A percentile compares a stretch with the other conserved stretches of the same genome.
phyloP scores from a whole-genome alignment of 768 basidiomycete species.

The Mycena amicta region DNA sequence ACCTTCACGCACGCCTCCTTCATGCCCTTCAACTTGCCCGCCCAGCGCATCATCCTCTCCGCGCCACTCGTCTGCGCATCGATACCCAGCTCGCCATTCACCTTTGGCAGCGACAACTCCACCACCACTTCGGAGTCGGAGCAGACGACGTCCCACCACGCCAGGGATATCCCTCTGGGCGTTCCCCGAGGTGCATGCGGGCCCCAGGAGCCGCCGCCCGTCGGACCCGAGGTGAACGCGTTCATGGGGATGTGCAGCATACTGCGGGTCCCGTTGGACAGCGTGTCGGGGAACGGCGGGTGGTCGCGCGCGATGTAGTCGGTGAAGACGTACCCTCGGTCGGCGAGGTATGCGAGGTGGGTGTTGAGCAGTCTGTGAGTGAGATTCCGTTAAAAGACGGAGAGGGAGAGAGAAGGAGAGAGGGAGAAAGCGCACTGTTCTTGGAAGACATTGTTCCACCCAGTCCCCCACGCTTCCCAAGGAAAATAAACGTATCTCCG shows the following conservation, averaged over 20 bases:
- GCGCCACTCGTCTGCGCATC: background rate
- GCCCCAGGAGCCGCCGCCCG: slow-evolving; percentile 15
- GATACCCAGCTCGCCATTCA: slow-evolving; percentile 1
- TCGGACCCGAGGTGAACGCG: slow-evolving; percentile 17
- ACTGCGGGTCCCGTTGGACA: slow-evolving; percentile 5
- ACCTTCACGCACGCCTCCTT: slow-evolving; percentile 11
- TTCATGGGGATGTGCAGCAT: slow-evolving; percentile 19
- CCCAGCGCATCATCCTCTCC: slow-evolving; percentile 11
- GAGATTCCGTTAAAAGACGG: too few relatives aligned
- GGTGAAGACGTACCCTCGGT: slow-evolving; percentile 18
- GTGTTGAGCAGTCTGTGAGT: slow-evolving; percentile 20
- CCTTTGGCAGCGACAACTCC: background rate
- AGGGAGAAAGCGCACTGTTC: too few relatives aligned
- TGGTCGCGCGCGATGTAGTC: slow-evolving; percentile 17
- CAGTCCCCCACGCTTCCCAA: slow-evolving; percentile 8
- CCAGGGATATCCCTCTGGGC: slow-evolving; percentile 3
- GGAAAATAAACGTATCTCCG: slow-evolving; percentile 16
- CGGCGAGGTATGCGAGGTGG: slow-evolving; percentile 16
- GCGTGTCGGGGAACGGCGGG: slow-evolving; percentile 13
- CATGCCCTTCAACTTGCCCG: slow-evolving; percentile 9
- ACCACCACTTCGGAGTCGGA: background rate
- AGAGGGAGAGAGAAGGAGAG: too few relatives aligned
- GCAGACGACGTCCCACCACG: slow-evolving; percentile 15
- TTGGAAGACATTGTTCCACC: too few relatives aligned
- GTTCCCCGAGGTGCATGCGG: background rate